Evolutionary conservation across 495 filamentous ascomycete species (phyloP).

Genomic region (Talaromyces nanjingensis): DNA sequence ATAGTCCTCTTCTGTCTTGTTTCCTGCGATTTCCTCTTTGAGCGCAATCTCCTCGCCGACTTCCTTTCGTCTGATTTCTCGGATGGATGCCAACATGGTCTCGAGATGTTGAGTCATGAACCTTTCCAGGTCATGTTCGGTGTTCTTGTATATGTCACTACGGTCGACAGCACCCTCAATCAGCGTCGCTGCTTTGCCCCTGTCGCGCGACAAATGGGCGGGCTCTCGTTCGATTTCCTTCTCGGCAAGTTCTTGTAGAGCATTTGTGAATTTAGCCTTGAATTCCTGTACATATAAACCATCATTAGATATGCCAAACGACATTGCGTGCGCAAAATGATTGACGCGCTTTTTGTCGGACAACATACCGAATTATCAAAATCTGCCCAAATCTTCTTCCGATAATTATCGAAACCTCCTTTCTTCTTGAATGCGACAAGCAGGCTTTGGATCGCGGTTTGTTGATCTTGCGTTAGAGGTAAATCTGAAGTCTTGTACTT

Average conservation of each 20-base stretch:
- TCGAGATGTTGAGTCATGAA: conserved; percentile 59
- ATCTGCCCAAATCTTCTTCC: conserved; percentile 74
- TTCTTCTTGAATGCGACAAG: conserved; percentile 85
- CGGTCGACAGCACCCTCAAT: conserved; percentile 84
- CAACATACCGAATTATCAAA: conserved; percentile 65
- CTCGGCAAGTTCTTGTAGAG: conserved; percentile 65
- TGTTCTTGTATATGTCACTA: conserved; percentile 70
- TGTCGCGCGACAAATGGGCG: conserved; percentile 65
- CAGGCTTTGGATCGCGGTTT: conserved; percentile 68
- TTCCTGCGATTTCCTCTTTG: conserved; percentile 60
- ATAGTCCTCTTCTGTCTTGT: conserved; percentile 79
- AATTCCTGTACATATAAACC: conserved; percentile 45
- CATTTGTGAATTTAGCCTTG: conserved; percentile 57
- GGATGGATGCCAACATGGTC: conserved; percentile 58
- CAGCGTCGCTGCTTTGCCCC: conserved; percentile 71
- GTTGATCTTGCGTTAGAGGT: conserved; percentile 63
- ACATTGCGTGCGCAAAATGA: neutral
- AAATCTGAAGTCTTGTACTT: conserved; percentile 82
- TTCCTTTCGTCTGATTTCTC: conserved; percentile 63
- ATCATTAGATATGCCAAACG: conserved; percentile 8
- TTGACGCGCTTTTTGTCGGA: neutral
- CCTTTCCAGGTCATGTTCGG: conserved; percentile 57
- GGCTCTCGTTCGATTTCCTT: conserved; percentile 78
- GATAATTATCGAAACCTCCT: conserved; percentile 76
- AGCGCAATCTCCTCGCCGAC: conserved; percentile 66